Evolutionary conservation across 306 rosid species (phyloP).

Genomic region (Hylodesmum podocarpum): DNA sequence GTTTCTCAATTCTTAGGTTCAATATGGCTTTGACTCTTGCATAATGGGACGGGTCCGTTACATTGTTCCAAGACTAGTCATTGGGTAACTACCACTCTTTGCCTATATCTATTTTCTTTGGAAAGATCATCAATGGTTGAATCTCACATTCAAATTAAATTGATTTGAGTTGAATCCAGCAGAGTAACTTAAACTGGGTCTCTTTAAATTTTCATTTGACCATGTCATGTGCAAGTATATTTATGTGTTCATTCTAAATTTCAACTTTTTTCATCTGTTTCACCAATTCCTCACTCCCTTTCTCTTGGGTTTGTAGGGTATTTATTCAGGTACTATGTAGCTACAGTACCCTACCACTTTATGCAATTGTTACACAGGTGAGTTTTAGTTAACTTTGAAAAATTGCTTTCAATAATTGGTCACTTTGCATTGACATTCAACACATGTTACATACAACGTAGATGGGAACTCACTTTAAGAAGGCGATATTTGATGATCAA

Average conservation of each 20-base stretch:
- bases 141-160: neutral
- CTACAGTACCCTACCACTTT: constrained; percentile 84
- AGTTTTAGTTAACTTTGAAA: constrained; percentile 14
- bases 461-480: constrained; percentile 88
- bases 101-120: neutral
- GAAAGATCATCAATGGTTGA: neutral
- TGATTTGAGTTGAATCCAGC: neutral
- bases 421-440: neutral
- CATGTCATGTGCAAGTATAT: neutral
- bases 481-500: constrained; percentile 69
- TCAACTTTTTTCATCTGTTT: neutral
- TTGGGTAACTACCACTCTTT: constrained; percentile 55
- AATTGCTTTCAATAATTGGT: too few species aligned
- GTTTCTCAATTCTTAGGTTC: constrained; percentile 54
- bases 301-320: constrained; percentile 42
- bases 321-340: constrained; percentile 76
- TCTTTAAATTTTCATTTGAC: neutral
- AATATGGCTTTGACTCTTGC: constrained; percentile 75
- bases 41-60: constrained; percentile 71
- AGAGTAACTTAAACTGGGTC: neutral
- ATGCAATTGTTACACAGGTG: constrained; percentile 88
- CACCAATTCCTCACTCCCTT: neutral
- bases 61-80: constrained; percentile 72
- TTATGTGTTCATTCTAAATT: neutral
- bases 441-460: constrained; percentile 25